These are phyloP conservation scores for Lichtheimia ramosa DNA, from an alignment of 371 early-diverging fungal species.

Conservation along the genomic window DNA sequence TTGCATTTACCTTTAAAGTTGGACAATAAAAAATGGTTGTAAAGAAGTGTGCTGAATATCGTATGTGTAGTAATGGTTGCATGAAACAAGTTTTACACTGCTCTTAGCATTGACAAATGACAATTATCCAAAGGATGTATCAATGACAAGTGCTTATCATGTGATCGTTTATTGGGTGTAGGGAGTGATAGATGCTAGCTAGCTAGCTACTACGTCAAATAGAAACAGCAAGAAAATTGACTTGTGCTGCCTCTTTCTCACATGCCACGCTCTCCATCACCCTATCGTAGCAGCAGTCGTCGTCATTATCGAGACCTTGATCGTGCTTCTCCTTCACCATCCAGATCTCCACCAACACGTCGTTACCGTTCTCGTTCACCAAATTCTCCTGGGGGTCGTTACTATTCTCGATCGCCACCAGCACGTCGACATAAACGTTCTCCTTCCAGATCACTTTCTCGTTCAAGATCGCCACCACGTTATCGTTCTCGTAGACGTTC, in stretches of 20 bases:
- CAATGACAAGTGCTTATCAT: too few species aligned
- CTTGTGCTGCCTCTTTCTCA: background rate
- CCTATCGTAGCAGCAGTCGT: slow-evolving; percentile 20
- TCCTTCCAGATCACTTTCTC: background rate
- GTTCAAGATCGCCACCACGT: slow-evolving; percentile 12
- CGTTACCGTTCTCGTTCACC: slow-evolving; percentile 17
- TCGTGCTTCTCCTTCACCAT: slow-evolving; percentile 10
- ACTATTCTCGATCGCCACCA: slow-evolving; percentile 16
- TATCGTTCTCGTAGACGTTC: slow-evolving; percentile 1
- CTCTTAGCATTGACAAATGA: too few species aligned
- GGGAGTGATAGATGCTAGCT: too few species aligned
- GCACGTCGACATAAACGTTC: slow-evolving; percentile 13
- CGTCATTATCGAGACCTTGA: slow-evolving; percentile 47
- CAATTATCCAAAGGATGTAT: too few species aligned
- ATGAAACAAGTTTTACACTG: too few species aligned
- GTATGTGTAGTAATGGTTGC: too few species aligned
- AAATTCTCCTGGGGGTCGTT: background rate
- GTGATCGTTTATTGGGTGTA: too few species aligned
- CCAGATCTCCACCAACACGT: background rate
- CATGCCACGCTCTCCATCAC: slow-evolving; percentile 48
- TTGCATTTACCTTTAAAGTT: too few species aligned
- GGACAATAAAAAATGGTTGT: too few species aligned
- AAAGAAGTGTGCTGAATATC: too few species aligned
- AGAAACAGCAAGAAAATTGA: too few species aligned
- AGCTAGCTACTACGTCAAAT: too few species aligned